These are phyloP conservation scores for Tremella yokohamensis DNA, from an alignment of 768 basidiomycete genomes.

Conservation along the genomic window DNA sequence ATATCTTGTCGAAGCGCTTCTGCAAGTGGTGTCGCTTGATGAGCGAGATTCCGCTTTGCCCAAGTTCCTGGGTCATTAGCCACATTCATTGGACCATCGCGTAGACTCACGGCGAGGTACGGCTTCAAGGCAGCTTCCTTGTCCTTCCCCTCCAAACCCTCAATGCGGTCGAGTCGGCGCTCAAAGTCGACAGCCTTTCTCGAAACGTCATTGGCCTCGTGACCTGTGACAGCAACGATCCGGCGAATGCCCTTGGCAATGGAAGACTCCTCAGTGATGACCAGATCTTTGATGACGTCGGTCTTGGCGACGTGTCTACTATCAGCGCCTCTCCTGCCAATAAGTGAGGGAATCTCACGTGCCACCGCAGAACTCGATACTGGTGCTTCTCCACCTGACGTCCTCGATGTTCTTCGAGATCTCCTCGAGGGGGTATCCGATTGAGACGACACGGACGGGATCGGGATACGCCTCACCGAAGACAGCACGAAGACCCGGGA, in stretches of 20 bases:
- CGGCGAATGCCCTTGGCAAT: slow-evolving; percentile 98
- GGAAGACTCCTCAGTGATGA: slow-evolving; percentile 90
- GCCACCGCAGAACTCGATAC: slow-evolving; percentile 97
- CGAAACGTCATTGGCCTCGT: slow-evolving; percentile 80
- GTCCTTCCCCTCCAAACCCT: slow-evolving; percentile 64
- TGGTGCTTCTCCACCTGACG: slow-evolving; percentile 83
- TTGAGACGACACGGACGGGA: slow-evolving; percentile 88
- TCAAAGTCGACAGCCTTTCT: slow-evolving; percentile 65
- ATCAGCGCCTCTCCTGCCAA: slow-evolving; percentile 2
- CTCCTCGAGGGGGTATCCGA: slow-evolving; percentile 82
- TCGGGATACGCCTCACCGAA: slow-evolving; percentile 98
- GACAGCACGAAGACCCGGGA: slow-evolving; percentile 91
- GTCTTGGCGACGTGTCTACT: slow-evolving; percentile 88
- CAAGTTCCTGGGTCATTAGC: slow-evolving; percentile 64
- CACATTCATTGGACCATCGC: background rate
- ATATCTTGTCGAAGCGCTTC: slow-evolving; percentile 65
- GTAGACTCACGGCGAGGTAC: slow-evolving; percentile 52
- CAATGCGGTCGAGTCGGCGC: slow-evolving; percentile 62
- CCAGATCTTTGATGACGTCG: slow-evolving; percentile 93
- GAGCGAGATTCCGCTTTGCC: slow-evolving; percentile 82
- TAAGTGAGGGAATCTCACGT: slow-evolving; percentile 62
- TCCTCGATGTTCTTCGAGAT: slow-evolving; percentile 80
- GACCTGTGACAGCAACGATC: slow-evolving; percentile 88
- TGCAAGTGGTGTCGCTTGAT: slow-evolving; percentile 74
- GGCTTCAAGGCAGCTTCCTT: slow-evolving; percentile 86